Evolutionary conservation across 495 filamentous ascomycete species (phyloP).

Genomic region (Xanthoparmelia taractica): DNA sequence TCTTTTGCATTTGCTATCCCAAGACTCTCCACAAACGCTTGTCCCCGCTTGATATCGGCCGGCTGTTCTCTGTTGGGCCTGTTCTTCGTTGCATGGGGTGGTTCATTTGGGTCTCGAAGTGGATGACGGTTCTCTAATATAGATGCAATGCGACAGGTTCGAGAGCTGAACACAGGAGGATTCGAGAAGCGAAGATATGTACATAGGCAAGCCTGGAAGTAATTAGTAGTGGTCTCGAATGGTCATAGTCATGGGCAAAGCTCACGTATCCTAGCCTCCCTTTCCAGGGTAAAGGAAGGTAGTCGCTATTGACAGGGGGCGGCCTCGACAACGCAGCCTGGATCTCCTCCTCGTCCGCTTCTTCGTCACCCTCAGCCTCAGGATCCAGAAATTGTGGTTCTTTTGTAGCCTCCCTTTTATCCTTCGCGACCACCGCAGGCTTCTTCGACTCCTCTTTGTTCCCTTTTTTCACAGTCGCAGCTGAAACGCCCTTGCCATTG

Average conservation of each 20-base stretch:
- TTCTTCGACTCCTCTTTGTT: slow-evolving; percentile 4
- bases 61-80: slow-evolving; percentile 65
- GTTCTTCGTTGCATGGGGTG: slow-evolving; percentile 74
- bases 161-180: slow-evolving; percentile 81
- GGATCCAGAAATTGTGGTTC: slow-evolving; percentile 33
- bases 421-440: neutral
- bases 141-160: slow-evolving; percentile 84
- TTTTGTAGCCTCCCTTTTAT: slow-evolving; percentile 17
- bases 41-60: slow-evolving; percentile 53
- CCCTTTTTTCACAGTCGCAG: slow-evolving; percentile 9
- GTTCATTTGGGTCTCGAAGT: slow-evolving; percentile 62
- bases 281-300: slow-evolving; percentile 87
- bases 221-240: slow-evolving; percentile 20
- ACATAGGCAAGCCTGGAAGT: slow-evolving; percentile 69
- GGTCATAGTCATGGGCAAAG: slow-evolving; percentile 17
- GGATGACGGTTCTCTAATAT: slow-evolving; percentile 86
- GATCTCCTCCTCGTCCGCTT: slow-evolving; percentile 44
- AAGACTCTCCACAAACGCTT: slow-evolving; percentile 65
- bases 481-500: slow-evolving; percentile 16
- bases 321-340: slow-evolving; percentile 46
- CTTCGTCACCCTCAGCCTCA: slow-evolving; percentile 29
- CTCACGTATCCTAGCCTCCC: slow-evolving; percentile 84
- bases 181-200: slow-evolving; percentile 85
- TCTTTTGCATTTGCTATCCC: slow-evolving; percentile 78
- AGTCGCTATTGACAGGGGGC: slow-evolving; percentile 76